Evolutionary conservation across 805 yeast genomes (phyloP).

Genomic region (Ogataea henricii): DNA sequence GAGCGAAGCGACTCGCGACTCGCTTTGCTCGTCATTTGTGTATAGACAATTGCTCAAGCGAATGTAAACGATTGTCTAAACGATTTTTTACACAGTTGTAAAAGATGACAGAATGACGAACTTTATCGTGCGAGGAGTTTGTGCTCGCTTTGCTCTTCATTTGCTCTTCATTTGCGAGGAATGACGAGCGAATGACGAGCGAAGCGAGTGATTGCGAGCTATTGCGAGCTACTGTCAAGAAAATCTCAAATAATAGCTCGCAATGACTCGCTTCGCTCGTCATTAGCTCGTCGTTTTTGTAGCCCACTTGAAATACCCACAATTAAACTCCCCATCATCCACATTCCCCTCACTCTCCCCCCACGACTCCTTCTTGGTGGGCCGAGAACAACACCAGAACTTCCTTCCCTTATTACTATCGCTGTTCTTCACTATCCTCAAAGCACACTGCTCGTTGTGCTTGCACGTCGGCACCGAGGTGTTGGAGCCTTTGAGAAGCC

Average conservation of each 20-base stretch:
- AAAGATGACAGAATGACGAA: too few relatives aligned
- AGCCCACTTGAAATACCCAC: slow-evolving; percentile 59
- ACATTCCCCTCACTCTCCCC: not conserved
- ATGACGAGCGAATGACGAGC: slow-evolving; percentile 1
- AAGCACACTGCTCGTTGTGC: slow-evolving; percentile 47
- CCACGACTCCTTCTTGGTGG: slow-evolving; percentile 31
- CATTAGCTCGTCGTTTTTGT: slow-evolving; percentile 17
- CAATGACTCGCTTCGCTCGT: not conserved
- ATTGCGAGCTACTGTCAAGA: too few relatives aligned
- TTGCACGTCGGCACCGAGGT: slow-evolving; percentile 43
- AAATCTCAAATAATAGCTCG: too few relatives aligned
- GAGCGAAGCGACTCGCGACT: too few relatives aligned
- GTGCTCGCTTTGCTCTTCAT: too few relatives aligned
- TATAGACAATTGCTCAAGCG: too few relatives aligned
- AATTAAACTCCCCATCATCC: slow-evolving; percentile 35
- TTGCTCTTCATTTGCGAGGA: too few relatives aligned
- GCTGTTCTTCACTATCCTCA: slow-evolving; percentile 46
- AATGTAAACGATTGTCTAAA: too few relatives aligned
- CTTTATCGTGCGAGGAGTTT: too few relatives aligned
- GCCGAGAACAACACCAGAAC: slow-evolving; percentile 55
- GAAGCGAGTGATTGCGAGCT: too few relatives aligned
- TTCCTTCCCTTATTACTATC: slow-evolving; percentile 47
- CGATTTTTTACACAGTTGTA: too few relatives aligned
- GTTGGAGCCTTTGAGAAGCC: slow-evolving; percentile 20
- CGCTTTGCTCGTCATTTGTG: too few relatives aligned